Evolutionary conservation across 2,329 filamentous ascomycete genomes (phyloP).

Genomic region (Colletotrichum liriopes): DNA sequence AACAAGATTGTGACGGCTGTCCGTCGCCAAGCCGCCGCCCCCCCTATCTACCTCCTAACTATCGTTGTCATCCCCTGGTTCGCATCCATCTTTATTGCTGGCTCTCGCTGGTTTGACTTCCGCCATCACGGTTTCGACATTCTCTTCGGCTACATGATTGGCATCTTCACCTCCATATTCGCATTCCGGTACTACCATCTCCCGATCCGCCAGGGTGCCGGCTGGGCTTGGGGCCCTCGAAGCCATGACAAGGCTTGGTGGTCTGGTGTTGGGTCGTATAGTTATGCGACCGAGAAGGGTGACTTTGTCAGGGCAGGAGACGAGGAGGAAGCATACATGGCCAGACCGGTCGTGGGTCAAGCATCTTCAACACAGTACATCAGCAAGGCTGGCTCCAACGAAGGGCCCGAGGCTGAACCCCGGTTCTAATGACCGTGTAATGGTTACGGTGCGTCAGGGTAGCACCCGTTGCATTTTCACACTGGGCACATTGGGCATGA

Average conservation of each 20-base stretch:
- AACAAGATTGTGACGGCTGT: constrained; percentile 64
- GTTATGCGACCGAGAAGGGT: constrained; percentile 65
- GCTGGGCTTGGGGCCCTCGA: constrained; percentile 91
- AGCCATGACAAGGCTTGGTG: constrained; percentile 83
- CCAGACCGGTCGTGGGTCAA: constrained; percentile 22
- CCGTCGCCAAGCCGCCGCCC: constrained; percentile 83
- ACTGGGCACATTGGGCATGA: constrained; percentile 32
- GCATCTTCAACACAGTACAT: constrained; percentile 35
- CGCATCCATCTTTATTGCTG: constrained; percentile 84
- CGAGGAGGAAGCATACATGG: constrained; percentile 50
- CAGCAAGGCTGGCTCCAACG: constrained; percentile 29
- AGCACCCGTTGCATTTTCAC: constrained; percentile 16
- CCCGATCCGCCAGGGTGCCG: constrained; percentile 82
- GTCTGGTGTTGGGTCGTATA: constrained; percentile 77
- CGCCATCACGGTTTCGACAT: constrained; percentile 96
- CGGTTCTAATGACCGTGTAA: constrained; percentile 27
- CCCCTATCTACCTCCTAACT: constrained; percentile 84
- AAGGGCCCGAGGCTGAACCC: constrained; percentile 26
- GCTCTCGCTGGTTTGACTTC: constrained; percentile 89
- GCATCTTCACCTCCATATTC: constrained; percentile 79
- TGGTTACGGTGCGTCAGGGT: not conserved
- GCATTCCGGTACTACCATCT: constrained; percentile 90
- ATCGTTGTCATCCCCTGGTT: constrained; percentile 81
- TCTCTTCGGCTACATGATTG: constrained; percentile 86
- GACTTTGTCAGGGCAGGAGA: constrained; percentile 47